These are phyloP conservation scores for Cryptomeria japonica DNA, from an alignment of 75 land plant species.

Conservation along the genomic window DNA sequence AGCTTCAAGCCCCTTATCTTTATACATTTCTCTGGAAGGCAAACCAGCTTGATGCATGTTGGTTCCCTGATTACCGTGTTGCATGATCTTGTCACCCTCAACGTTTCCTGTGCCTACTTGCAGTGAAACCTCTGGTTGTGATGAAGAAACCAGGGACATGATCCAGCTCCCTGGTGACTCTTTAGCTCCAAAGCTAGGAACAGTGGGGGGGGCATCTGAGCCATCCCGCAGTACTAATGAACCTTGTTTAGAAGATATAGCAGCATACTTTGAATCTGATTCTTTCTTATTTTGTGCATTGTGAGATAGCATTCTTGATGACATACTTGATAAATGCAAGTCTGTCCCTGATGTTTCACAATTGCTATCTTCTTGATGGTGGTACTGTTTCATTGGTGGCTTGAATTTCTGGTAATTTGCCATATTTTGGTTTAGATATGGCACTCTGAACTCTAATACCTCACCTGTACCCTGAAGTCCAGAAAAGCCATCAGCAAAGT, in stretches of 20 bases:
- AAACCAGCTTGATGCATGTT: background rate
- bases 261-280: background rate
- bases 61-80: background rate
- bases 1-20: constrained; percentile 34
- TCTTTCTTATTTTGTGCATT: background rate
- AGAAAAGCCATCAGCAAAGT: constrained; percentile 40
- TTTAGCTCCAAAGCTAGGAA: background rate
- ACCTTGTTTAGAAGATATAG: background rate
- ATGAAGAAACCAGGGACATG: background rate
- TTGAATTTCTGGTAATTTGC: background rate
- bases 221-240: background rate
- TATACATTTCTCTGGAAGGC: background rate
- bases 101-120: background rate
- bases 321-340: background rate
- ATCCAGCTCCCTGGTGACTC: constrained; percentile 6
- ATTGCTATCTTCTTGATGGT: background rate
- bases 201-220: background rate
- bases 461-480: constrained; percentile 36
- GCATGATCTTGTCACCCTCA: background rate
- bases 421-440: background rate
- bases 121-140: background rate
- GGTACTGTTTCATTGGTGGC: background rate
- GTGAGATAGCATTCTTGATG: background rate
- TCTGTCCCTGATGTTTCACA: background rate
- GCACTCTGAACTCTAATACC: background rate